A percentile compares a stretch with the other conserved stretches of the same genome.
phyloP scores from a whole-genome alignment of 106 monocot species.

The Gastrodia elata region DNA sequence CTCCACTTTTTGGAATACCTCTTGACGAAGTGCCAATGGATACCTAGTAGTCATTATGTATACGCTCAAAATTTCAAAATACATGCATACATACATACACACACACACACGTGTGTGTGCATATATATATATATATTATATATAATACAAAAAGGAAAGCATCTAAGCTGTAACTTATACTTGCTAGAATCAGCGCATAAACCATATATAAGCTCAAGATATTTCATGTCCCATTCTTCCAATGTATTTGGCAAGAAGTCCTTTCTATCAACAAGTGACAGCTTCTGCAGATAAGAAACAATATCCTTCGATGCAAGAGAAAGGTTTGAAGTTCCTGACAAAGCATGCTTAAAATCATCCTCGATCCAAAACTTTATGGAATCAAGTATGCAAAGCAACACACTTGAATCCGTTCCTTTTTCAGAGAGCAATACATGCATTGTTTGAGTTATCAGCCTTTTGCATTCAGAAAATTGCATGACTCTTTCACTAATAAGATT shows the following conservation, averaged over 20 bases:
- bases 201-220: constrained; percentile 86
- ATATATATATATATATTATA: too few relatives aligned
- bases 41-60: constrained; percentile 32
- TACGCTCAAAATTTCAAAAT: not conserved
- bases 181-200: constrained; percentile 82
- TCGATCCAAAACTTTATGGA: constrained; percentile 79
- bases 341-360: constrained; percentile 41
- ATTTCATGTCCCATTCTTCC: constrained; percentile 94
- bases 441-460: constrained; percentile 67
- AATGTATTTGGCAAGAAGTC: constrained; percentile 40
- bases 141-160: not conserved
- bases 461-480: constrained; percentile 67
- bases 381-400: constrained; percentile 88
- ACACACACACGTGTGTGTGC: too few relatives aligned
- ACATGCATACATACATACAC: too few relatives aligned
- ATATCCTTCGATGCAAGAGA: constrained; percentile 68
- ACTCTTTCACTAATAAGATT: constrained; percentile 87
- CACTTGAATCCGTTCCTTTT: constrained; percentile 66
- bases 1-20: constrained; percentile 91
- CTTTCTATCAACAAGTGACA: constrained; percentile 79
- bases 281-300: constrained; percentile 78
- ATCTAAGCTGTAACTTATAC: constrained; percentile 30
- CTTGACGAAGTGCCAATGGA: constrained; percentile 62
- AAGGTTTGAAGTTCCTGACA: constrained; percentile 35
- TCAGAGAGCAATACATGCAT: constrained; percentile 75